Evolutionary conservation across 2,329 filamentous ascomycete species (phyloP).

Genomic region (Pseudogymnoascus sp.): DNA sequence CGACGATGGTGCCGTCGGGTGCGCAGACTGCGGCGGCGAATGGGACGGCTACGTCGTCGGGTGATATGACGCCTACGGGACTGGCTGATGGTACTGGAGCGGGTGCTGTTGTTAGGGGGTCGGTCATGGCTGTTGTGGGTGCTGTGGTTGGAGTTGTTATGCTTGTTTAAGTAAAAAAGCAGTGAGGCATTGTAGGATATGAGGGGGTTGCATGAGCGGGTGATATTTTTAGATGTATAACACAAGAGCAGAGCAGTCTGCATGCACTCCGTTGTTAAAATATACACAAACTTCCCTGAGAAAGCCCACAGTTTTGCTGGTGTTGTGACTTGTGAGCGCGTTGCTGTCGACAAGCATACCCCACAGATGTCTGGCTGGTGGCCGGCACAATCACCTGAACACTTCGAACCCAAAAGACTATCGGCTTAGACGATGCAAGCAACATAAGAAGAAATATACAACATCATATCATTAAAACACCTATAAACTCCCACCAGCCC

Average conservation of each 20-base stretch:
- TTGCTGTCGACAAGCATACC: too few species aligned
- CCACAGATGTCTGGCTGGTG: too few species aligned
- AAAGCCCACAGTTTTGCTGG: not conserved
- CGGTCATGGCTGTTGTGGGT: not conserved
- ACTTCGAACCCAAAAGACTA: too few species aligned
- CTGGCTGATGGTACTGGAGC: not conserved
- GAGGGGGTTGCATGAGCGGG: not conserved
- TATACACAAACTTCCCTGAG: not conserved
- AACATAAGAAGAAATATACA: too few species aligned
- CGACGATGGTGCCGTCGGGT: not conserved
- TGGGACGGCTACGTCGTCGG: not conserved
- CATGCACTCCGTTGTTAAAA: not conserved
- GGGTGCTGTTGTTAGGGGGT: not conserved
- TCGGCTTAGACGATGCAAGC: too few species aligned
- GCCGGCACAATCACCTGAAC: too few species aligned
- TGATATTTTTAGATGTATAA: not conserved
- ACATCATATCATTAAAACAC: too few species aligned
- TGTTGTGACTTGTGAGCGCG: not conserved
- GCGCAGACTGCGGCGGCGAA: not conserved
- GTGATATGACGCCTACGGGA: not conserved
- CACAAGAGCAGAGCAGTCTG: not conserved
- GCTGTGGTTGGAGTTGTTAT: not conserved
- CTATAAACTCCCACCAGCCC: too few species aligned
- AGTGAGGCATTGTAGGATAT: not conserved
- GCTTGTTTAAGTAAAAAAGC: not conserved